Evolutionary conservation across 1,284 basidiomycete genomes (phyloP).

Genomic region (Cutaneotrichosporon cavernicola): DNA sequence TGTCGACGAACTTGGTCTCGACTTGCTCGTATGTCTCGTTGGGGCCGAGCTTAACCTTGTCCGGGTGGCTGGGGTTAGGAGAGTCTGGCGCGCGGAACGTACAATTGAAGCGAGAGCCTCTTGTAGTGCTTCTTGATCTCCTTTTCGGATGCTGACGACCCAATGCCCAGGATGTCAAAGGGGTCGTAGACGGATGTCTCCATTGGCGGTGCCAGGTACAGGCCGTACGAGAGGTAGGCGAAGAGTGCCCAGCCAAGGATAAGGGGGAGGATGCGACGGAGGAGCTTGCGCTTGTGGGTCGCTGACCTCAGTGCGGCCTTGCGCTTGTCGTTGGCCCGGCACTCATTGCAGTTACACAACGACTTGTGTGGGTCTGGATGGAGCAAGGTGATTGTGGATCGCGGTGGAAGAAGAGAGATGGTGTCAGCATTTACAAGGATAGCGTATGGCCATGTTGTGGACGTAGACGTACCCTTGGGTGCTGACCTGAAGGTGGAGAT

Average conservation of each 20-base stretch:
- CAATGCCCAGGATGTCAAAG: conserved; percentile 87
- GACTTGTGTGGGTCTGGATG: conserved; percentile 34
- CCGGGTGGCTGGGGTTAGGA: conserved; percentile 72
- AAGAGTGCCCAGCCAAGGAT: conserved; percentile 73
- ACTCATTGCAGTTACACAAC: conserved; percentile 39
- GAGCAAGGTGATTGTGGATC: conserved; percentile 43
- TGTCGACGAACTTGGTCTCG: conserved; percentile 81
- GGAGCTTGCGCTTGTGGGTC: conserved; percentile 28
- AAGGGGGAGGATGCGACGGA: conserved; percentile 60
- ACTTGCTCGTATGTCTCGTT: conserved; percentile 90
- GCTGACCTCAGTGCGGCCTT: conserved; percentile 51
- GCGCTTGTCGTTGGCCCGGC: conserved; percentile 25
- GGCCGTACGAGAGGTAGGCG: conserved; percentile 66
- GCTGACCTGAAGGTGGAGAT: conserved; percentile 56
- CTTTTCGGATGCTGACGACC: conserved; percentile 70
- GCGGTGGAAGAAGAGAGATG: conserved; percentile 35
- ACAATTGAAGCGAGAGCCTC: conserved; percentile 87
- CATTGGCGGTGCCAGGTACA: conserved; percentile 59
- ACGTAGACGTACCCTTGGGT: conserved; percentile 50
- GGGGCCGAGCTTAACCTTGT: conserved; percentile 81
- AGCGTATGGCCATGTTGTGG: no score
- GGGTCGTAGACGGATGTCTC: conserved; percentile 85
- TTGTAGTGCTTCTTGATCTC: conserved; percentile 97
- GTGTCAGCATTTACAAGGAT: neutral
- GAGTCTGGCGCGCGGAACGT: conserved; percentile 42